Evolutionary conservation across 2,329 filamentous ascomycete genomes (phyloP).

Genomic region (Hypoxylon sp.): DNA sequence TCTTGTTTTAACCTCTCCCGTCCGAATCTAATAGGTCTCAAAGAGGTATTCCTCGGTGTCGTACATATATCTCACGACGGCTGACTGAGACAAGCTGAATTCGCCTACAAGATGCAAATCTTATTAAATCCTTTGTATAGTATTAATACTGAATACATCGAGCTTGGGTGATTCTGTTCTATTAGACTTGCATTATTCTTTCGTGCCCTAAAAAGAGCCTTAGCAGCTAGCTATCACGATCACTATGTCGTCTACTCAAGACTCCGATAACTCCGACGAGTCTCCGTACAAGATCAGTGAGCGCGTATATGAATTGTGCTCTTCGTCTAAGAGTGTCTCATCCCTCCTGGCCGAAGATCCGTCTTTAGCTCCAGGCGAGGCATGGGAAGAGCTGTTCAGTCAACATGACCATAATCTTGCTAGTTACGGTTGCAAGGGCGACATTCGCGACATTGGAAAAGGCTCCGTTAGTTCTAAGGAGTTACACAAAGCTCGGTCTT

Average conservation of each 20-base stretch:
- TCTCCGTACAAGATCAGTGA: conserved; percentile 59
- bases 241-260: conserved; percentile 26
- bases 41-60: background rate
- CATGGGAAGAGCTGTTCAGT: conserved; percentile 70
- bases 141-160: conserved; percentile 3
- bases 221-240: background rate
- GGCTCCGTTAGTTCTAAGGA: conserved; percentile 56
- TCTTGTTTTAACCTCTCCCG: conserved; percentile 44
- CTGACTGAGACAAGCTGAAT: background rate
- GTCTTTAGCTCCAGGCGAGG: conserved; percentile 65
- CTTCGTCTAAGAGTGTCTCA: conserved; percentile 68
- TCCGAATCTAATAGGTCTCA: background rate
- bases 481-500: conserved; percentile 68
- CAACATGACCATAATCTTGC: conserved; percentile 20
- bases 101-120: conserved; percentile 16
- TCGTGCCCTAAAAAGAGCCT: background rate
- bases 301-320: conserved; percentile 67
- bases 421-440: conserved; percentile 14
- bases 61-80: conserved; percentile 20
- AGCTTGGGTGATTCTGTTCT: conserved; percentile 18
- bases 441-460: conserved; percentile 44
- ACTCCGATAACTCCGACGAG: conserved; percentile 20
- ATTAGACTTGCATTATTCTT: conserved; percentile 15
- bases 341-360: conserved; percentile 69
- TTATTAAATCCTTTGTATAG: conserved; percentile 1